Evolutionary conservation across 768 basidiomycete genomes (phyloP), one percentile per base, ranked within the genome.

Genomic region (Ramaria sp.): DNA sequence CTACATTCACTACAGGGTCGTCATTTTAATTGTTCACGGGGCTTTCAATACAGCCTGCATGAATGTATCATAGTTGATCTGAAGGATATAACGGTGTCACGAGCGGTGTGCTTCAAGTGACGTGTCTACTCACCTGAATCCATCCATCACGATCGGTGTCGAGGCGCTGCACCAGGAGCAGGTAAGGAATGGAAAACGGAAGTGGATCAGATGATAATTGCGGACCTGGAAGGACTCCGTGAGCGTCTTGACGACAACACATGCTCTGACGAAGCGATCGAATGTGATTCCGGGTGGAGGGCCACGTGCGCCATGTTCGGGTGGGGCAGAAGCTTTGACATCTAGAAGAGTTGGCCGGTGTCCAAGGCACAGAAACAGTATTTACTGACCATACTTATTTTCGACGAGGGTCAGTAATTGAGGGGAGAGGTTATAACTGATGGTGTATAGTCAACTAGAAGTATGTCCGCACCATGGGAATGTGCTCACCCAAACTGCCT

Each of bases 251-350:
- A 89, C 78, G 11, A 82, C 84, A 58, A 92, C 89, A 63, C 89
- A 91, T 22, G 86, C 87, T 55, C 89, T 80, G 24, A 91, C 85
- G 73, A 91, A 91, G 61, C 88, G 84, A 67, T 91, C 90, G 64
- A 91, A 91, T 4, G 82, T 78, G 71, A 91, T 88, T 0, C 87
- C 87, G 0, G 76, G 71, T n/a, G 62, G 59, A 2, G 73, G 67
- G 3, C 63, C 70, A 0, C 68, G 69, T 34, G 65, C 64, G 39
- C 60, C 53, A 7, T 60, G 38, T 19, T 65, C 67, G 34, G 65
- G 64, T 12, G 72, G 61, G 24, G 72, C 67, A 17, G 75, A 69
- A 41, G 80, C 84, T 87, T 80, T 78, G 61, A 77, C 68, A 68
- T 80, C 79, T 81, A 73, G 19, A 42, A 33, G 34, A 47, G 51